Conservation (phyloP, 352 stramenopile species). For the Globisporangium nodosum region DNA sequence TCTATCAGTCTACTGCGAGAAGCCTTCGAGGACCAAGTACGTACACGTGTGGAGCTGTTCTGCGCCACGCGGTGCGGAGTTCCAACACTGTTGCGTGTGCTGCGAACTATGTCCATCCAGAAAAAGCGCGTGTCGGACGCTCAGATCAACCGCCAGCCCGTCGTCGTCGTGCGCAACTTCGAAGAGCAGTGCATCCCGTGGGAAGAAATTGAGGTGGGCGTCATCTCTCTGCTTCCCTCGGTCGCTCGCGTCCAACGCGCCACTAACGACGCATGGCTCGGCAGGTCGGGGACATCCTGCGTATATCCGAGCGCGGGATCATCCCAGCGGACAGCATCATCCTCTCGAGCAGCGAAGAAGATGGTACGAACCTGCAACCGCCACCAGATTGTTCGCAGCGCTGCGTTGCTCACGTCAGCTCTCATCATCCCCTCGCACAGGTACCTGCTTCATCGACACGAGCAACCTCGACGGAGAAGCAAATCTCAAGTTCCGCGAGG, state of each 20-base stretch:
- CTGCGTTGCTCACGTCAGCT: neutral
- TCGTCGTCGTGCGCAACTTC: slow-evolving; percentile 57
- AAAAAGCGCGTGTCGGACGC: slow-evolving; percentile 51
- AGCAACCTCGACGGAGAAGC: slow-evolving; percentile 80
- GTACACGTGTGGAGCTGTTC: slow-evolving; percentile 19
- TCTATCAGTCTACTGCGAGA: slow-evolving; percentile 71
- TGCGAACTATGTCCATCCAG: slow-evolving; percentile 7
- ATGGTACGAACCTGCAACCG: slow-evolving; percentile 27
- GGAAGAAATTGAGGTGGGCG: slow-evolving; percentile 54
- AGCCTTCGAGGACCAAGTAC: slow-evolving; percentile 71
- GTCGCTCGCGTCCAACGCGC: neutral
- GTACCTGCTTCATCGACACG: slow-evolving; percentile 77
- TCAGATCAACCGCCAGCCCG: slow-evolving; percentile 52
- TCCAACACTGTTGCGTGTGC: no score
- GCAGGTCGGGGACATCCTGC: slow-evolving; percentile 82
- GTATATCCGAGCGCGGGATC: slow-evolving; percentile 75
- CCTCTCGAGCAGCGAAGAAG: slow-evolving; percentile 75
- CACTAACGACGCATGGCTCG: neutral
- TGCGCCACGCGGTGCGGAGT: neutral
- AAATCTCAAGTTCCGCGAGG: slow-evolving; percentile 65
- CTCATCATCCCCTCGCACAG: slow-evolving; percentile 16
- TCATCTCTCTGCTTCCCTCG: slow-evolving; percentile 10
- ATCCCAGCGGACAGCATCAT: slow-evolving; percentile 92
- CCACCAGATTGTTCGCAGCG: neutral
- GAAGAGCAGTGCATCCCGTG: slow-evolving; percentile 52